These are phyloP conservation scores for Pseudocercospora crystallina DNA, from an alignment of 2,329 filamentous ascomycete genomes.

Conservation along the genomic window DNA sequence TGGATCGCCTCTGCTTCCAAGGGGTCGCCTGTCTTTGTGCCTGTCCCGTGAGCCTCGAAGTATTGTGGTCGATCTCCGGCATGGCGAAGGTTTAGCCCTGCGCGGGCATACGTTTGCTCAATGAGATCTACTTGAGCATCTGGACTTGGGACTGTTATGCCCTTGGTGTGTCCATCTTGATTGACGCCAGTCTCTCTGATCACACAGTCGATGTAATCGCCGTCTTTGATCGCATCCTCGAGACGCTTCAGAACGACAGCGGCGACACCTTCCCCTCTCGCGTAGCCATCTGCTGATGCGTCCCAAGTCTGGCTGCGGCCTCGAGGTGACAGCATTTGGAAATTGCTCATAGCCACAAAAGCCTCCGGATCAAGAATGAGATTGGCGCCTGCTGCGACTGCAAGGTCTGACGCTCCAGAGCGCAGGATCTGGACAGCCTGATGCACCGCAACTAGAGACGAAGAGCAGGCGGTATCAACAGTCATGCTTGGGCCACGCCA, in stretches of 20 bases:
- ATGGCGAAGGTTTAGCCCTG: background rate
- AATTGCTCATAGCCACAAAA: background rate
- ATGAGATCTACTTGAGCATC: constrained; percentile 6
- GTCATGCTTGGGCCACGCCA: constrained; percentile 16
- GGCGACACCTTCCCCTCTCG: constrained; percentile 52
- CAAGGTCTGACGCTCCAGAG: constrained; percentile 4
- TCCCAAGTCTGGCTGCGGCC: constrained; percentile 31
- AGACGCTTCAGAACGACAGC: constrained; percentile 33
- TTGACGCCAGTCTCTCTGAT: constrained; percentile 37
- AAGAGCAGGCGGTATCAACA: constrained; percentile 19
- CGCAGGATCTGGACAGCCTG: constrained; percentile 10
- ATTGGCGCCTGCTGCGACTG: constrained; percentile 10
- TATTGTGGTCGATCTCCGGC: constrained; percentile 19
- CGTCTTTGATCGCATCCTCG: constrained; percentile 36
- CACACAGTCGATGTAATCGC: constrained; percentile 32
- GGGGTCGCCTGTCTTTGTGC: constrained; percentile 25
- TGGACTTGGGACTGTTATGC: constrained; percentile 29
- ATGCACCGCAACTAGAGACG: constrained; percentile 7
- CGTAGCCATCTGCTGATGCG: constrained; percentile 49
- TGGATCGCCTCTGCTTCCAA: constrained; percentile 11
- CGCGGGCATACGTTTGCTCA: constrained; percentile 3
- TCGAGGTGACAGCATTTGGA: constrained; percentile 32
- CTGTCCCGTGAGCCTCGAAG: constrained; percentile 32
- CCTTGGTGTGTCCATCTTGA: constrained; percentile 38
- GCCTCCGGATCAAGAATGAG: constrained; percentile 18